Base-by-base conservation (phyloP, 2,329 filamentous ascomycete genomes). In the Penicillium hesseltinei region DNA sequence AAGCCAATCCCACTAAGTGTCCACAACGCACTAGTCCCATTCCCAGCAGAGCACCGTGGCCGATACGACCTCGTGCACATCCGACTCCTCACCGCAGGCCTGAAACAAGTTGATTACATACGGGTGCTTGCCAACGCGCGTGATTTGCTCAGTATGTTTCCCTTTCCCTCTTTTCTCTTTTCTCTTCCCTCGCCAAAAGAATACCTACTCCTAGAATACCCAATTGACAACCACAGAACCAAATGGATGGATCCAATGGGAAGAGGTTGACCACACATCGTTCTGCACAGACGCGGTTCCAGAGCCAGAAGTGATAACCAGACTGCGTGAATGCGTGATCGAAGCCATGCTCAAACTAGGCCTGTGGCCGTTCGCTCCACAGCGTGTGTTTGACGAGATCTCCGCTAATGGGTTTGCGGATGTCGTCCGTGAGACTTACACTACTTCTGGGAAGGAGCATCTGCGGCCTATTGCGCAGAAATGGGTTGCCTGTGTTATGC, bases 51-150 rank as follows among this genome's bases (percentile, higher is more conserved):
- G 31, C 65, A 71, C 39, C 54, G 63, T 10, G 66, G 61, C 1
- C 62, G 62, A 31, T 73, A 71, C 38, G 71, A 73, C 48, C 58
- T 73, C 11, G 69, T 73, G 2, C 65, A 73, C 52, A 60, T 71
- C 25, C 62, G 69, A 9, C 60, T 73, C 11, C 54, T 71, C 17
- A 60, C 66, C 11, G 68, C 62, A 2, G 69, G 69, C 21, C 47
- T 73, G 9, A 68, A 67, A 27, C 59, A 66, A 36, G 54, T 40
- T 9, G 63, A 68, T 17, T 67, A 69, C 17, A 31, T 58, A 6
- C 46, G 23, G 0, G 57, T 68, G 0, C 42, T 73, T 5, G 58
- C 55, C 9, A 72, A 73, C 43, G 49, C 72, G 3, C 58, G 66
- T 5, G 61, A 60, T 13, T 33, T 73, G 2, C 45, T 73, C 11